Base-by-base conservation (phyloP, 192 early-diverging fungal genomes). In the Thamnidium elegans region DNA sequence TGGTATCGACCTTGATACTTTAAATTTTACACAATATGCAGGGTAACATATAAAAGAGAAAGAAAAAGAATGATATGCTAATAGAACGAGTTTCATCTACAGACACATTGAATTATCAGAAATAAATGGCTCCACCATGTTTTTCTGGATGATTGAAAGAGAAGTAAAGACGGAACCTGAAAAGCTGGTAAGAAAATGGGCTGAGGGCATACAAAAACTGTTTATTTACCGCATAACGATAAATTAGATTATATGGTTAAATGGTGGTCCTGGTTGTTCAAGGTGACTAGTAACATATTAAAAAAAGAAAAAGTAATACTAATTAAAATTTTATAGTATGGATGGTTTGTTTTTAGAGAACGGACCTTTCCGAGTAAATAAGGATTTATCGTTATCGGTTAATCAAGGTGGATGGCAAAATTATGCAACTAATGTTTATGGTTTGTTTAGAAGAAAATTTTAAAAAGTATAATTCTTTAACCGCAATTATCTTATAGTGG, bases 261-360 rank as follows among this genome's bases (percentile, higher is more conserved):
- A 87, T 58, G 85, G 85, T 60, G 85, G 85, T 72, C 76, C 66
- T n/a, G 77, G 71, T 7, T 66, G 55, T 54, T 64, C 52, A 26
- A 68, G 62, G 65, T 63, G 68, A 36, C 31, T 36, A 17, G 30
- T 17, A 20, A 26, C 26, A 26, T 53, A 32, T 30, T 51, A 36
- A 23, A 31, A 58, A 6, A 65, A n/a, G n/a, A 51, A 52, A 9
- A 48, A 39, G n/a, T 58, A 54, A 3, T 3, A 56, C 21, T 9
- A 30, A 17, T 3, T 43, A 26, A 26, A 13, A 20, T 23, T 62
- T 56, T 32, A 55, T 66, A 85, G 84, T 55, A 86, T 86, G 74
- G 86, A 87, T 73, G 86, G 86, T 32, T 62, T 85, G 50, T 87
- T 87, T 69, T 68, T 87, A 43, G 86, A 87, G 50, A 78, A 71